Evolutionary conservation across 129 eudicot genomes (phyloP).

Genomic region (Rutidosis leptorrhynchoides): DNA sequence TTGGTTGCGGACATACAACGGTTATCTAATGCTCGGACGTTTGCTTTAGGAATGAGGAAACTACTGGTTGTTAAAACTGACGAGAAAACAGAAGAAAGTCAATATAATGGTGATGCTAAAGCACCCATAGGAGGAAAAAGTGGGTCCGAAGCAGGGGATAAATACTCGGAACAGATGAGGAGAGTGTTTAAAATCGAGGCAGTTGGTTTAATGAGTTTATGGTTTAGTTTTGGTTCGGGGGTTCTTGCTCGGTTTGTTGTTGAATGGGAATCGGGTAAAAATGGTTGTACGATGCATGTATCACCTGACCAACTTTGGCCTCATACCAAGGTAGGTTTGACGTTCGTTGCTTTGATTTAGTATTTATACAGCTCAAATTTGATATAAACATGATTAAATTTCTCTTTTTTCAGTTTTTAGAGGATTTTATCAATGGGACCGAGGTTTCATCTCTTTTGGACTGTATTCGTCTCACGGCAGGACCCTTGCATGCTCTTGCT

Average conservation of each 20-base stretch:
- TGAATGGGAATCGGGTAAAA: conserved; percentile 95
- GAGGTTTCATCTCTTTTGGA: conserved; percentile 96
- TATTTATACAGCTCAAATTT: background rate
- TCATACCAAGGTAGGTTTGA: conserved; percentile 83
- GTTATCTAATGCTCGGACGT: conserved; percentile 82
- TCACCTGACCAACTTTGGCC: conserved; percentile 99
- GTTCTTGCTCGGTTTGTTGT: conserved; percentile 95
- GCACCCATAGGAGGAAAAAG: too few species aligned
- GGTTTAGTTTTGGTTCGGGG: conserved; percentile 98
- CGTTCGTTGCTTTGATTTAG: background rate
- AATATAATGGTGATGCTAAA: conserved; percentile 71
- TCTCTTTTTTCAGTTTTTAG: conserved; percentile 66
- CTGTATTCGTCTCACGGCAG: conserved; percentile 96
- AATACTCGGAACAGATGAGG: too few species aligned
- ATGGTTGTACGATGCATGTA: conserved; percentile 97
- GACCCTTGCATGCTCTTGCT: conserved; percentile 97
- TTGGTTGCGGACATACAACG: conserved; percentile 90
- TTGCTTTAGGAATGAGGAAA: conserved; percentile 96
- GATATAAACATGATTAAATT: background rate
- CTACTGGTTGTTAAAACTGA: conserved; percentile 71
- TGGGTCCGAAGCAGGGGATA: conserved; percentile 58
- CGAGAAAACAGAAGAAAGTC: too few species aligned
- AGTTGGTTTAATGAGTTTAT: conserved; percentile 89
- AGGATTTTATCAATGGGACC: conserved; percentile 93
- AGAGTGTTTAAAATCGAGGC: conserved; percentile 91